Evolutionary conservation across 1,139 yeast species (phyloP).

Genomic region (Scheffersomyces cryptocercus): DNA sequence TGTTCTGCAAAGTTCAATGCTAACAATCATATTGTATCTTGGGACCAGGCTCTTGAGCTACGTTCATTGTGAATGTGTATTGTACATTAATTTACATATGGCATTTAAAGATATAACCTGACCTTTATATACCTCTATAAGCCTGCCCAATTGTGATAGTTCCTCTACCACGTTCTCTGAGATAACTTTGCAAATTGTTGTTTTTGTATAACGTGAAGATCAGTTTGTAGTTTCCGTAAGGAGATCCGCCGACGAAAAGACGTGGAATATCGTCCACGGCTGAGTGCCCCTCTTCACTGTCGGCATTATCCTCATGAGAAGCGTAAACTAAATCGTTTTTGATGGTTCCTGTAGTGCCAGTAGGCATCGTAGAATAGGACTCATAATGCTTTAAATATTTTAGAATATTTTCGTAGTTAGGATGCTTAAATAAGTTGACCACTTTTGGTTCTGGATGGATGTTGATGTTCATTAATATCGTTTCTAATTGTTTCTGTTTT

Average conservation of each 20-base stretch:
- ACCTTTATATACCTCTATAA: too few species aligned
- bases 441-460: conserved; percentile 36
- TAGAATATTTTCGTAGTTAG: conserved; percentile 26
- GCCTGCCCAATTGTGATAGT: conserved; percentile 20
- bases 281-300: conserved; percentile 7
- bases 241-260: conserved; percentile 33
- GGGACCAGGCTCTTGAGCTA: too few species aligned
- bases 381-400: conserved; percentile 25
- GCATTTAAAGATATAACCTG: too few species aligned
- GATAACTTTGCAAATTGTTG: conserved; percentile 20
- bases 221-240: conserved; percentile 28
- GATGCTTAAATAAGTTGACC: conserved; percentile 33
- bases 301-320: conserved; percentile 6
- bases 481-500: conserved; percentile 23
- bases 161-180: conserved; percentile 29
- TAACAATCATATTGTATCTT: too few species aligned
- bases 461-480: conserved; percentile 19
- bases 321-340: conserved; percentile 10
- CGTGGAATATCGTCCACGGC: conserved; percentile 27
- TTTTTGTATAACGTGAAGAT: conserved; percentile 21
- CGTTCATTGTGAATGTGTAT: too few species aligned
- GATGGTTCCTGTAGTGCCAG: conserved; percentile 5
- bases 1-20: too few species aligned
- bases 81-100: too few species aligned
- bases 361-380: conserved; percentile 3